phyloP scores from a whole-genome alignment of 2,329 filamentous ascomycete genomes.

The Rosellinia necatrix region DNA sequence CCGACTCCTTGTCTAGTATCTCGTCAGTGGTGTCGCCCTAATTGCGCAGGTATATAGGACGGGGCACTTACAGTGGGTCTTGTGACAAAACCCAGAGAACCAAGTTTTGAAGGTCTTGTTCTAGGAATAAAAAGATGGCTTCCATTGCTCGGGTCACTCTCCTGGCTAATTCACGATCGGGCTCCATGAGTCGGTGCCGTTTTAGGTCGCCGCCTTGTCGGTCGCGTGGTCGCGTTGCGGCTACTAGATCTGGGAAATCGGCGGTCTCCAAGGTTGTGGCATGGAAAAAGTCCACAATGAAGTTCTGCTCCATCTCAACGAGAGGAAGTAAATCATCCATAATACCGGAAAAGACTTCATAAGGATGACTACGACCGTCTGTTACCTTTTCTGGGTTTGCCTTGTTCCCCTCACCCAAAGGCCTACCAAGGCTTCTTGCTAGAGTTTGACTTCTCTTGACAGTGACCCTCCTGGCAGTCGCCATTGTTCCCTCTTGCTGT shows the following conservation, averaged over 20 bases:
- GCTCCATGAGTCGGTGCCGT: constrained; percentile 79
- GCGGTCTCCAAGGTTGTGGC: constrained; percentile 79
- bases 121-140: constrained; percentile 81
- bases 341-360: constrained; percentile 79
- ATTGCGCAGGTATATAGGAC: not conserved
- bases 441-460: constrained; percentile 92
- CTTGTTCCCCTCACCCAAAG: constrained; percentile 64
- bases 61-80: constrained; percentile 74
- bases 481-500: constrained; percentile 75
- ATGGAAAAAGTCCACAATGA: constrained; percentile 96
- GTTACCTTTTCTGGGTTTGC: constrained; percentile 59
- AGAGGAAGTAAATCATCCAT: constrained; percentile 82
- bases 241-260: constrained; percentile 84
- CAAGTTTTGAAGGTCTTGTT: constrained; percentile 75
- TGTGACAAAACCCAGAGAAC: constrained; percentile 81
- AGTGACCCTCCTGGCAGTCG: constrained; percentile 84
- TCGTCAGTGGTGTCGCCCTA: constrained; percentile 17
- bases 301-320: constrained; percentile 94
- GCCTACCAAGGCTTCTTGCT: constrained; percentile 72
- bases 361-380: constrained; percentile 72
- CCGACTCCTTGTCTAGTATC: constrained; percentile 79
- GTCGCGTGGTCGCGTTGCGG: constrained; percentile 65
- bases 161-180: constrained; percentile 83
- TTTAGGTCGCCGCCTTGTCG: constrained; percentile 75
- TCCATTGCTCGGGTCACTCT: constrained; percentile 88